Evolutionary conservation across 2,329 filamentous ascomycete species (phyloP).

Genomic region (Penicillium sp.): DNA sequence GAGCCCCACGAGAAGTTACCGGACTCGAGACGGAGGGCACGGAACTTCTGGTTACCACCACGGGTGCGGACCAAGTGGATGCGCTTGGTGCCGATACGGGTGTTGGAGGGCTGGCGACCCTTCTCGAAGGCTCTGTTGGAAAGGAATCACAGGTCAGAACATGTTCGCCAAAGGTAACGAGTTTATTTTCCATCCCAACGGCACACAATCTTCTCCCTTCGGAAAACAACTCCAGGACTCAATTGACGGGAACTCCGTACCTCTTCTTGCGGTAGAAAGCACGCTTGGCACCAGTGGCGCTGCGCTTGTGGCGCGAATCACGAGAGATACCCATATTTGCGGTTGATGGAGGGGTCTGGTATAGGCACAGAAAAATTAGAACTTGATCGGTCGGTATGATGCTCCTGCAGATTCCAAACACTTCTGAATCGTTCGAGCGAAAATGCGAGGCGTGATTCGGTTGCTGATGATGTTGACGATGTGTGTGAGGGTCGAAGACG

Average conservation of each 20-base stretch:
- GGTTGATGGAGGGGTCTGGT: slow-evolving; percentile 57
- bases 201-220: background rate
- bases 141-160: slow-evolving; percentile 58
- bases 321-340: slow-evolving; percentile 99
- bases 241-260: slow-evolving; percentile 51
- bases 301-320: slow-evolving; percentile 99
- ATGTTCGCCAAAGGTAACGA: background rate
- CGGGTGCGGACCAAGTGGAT: slow-evolving; percentile 96
- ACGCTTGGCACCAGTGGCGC: slow-evolving; percentile 97
- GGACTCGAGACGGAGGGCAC: slow-evolving; percentile 94
- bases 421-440: slow-evolving; percentile 22
- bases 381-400: slow-evolving; percentile 14
- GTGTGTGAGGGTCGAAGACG: slow-evolving; percentile 6
- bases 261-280: slow-evolving; percentile 74
- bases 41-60: slow-evolving; percentile 99
- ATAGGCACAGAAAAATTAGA: slow-evolving; percentile 14
- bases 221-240: slow-evolving; percentile 45
- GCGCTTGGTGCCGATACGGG: slow-evolving; percentile 96
- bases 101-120: slow-evolving; percentile 98
- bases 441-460: slow-evolving; percentile 5
- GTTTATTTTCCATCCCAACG: background rate
- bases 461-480: slow-evolving; percentile 8
- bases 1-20: slow-evolving; percentile 99
- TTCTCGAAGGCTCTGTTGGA: slow-evolving; percentile 98
- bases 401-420: slow-evolving; percentile 10